Conservation (phyloP, 78 protist genomes). For the Dictyostelium purpureum region DNA sequence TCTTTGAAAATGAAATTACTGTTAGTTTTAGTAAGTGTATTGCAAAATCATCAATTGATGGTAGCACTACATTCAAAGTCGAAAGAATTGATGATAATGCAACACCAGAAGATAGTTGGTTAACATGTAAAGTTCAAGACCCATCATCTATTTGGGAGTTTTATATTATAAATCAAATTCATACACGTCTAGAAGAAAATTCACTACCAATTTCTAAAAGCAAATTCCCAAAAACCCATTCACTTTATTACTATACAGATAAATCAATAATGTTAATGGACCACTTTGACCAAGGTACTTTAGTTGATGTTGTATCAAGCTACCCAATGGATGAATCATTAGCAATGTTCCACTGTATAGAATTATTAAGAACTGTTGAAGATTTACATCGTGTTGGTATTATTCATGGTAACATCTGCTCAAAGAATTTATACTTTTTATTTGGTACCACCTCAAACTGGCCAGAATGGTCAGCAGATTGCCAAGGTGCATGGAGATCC, state of each 20-base stretch:
- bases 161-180: constrained; percentile 11
- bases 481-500: constrained; percentile 57
- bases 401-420: constrained; percentile 82
- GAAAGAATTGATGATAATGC: constrained; percentile 4
- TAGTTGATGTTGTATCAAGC: neutral
- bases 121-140: neutral
- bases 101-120: neutral
- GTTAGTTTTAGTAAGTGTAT: neutral
- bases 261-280: neutral
- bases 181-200: neutral
- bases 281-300: neutral
- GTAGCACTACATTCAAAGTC: neutral
- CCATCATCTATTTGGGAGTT: constrained; percentile 45
- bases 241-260: constrained; percentile 12
- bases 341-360: constrained; percentile 84
- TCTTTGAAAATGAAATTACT: neutral
- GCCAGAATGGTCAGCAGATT: constrained; percentile 28
- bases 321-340: constrained; percentile 55
- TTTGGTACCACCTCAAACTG: neutral
- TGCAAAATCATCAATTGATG: neutral
- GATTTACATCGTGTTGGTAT: constrained; percentile 67
- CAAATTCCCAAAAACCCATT: neutral
- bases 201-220: neutral
- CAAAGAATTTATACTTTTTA: constrained; percentile 60
- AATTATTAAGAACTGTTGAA: constrained; percentile 55